These are phyloP conservation scores for Pythium sukuiense DNA, from an alignment of 352 stramenopile species.

Conservation along the genomic window DNA sequence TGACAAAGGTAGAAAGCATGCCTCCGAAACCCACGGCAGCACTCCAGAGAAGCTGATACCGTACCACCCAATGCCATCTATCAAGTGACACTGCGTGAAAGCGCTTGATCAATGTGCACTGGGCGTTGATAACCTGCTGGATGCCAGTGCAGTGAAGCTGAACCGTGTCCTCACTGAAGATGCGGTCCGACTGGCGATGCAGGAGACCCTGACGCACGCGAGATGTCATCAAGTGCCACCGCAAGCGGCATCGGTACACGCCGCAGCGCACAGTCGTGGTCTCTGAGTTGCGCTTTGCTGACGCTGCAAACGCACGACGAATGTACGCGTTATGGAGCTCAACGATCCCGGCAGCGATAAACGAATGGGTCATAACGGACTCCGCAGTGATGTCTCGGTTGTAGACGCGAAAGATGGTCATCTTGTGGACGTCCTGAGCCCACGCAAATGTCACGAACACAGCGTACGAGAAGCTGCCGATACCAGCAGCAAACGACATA, in stretches of 20 bases:
- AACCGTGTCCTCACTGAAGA: background rate
- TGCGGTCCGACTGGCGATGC: background rate
- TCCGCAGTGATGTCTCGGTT: slow-evolving; percentile 2
- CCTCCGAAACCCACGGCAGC: background rate
- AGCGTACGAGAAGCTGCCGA: background rate
- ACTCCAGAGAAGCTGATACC: background rate
- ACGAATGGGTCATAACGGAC: slow-evolving; percentile 1
- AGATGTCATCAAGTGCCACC: background rate
- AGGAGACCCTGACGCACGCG: background rate
- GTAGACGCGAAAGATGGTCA: background rate
- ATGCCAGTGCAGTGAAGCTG: slow-evolving; percentile 4
- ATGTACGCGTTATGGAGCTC: slow-evolving; percentile 6
- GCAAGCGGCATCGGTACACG: background rate
- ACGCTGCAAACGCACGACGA: background rate
- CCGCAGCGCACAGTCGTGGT: slow-evolving; percentile 1
- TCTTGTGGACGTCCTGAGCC: background rate
- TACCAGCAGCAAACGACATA: background rate
- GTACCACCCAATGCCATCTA: background rate
- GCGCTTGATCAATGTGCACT: background rate
- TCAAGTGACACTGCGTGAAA: background rate
- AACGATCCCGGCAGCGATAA: background rate
- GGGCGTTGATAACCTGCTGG: slow-evolving; percentile 1
- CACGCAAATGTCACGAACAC: background rate
- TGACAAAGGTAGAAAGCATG: background rate
- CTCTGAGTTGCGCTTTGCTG: background rate